Evolutionary conservation across 345 rosid species (phyloP), one percentile per base, ranked within the genome.

Genomic region (Salix viminalis): DNA sequence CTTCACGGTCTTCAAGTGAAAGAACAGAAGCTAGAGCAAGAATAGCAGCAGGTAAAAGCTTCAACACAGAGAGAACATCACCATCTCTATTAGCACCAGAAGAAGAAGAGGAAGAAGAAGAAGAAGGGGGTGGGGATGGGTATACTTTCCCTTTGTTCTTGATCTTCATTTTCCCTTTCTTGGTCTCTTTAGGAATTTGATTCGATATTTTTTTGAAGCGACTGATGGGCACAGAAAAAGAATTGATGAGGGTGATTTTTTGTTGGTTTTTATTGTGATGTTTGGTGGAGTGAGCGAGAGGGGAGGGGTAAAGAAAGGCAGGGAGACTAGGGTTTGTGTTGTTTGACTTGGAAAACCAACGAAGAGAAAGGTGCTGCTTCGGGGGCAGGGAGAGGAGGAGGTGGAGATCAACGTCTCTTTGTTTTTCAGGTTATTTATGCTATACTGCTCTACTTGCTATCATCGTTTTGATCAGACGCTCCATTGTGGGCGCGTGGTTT

Each of bases 121-220:
- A 65, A 0, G 82, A 70, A 2, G 83, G 60, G 42, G 90, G 84
- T 52, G 90, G 90, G 72, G 98, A 89, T 5, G 96, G 97, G 78
- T 89, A 73, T 4, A 95, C 88, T 90, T 89, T 94, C 46, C 98
- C 98, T 81, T 93, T 95, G 87, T 89, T 88, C 80, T 91, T 91
- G 81, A 88, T 80, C 89, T 91, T 90, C 96, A 88, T 94, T 28
- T 6, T 62, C 65, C 4, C 26, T 61, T 12, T n/a, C 26, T 37
- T 65, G 37, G 14, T 12, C 36, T 36, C 8, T 36, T 24, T 16
- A 67, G 16, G 21, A n/a, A 66, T 66, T 28, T 30, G 64, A 13
- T 58, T 28, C 6, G 69, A 7, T 66, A 15, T 66, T 32, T 65
- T 15, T 65, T 7, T 34, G 69, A 9, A 34, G 37, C 21, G 69